Evolutionary conservation across 768 basidiomycete species (phyloP).

Genomic region (Naematelia encephala): DNA sequence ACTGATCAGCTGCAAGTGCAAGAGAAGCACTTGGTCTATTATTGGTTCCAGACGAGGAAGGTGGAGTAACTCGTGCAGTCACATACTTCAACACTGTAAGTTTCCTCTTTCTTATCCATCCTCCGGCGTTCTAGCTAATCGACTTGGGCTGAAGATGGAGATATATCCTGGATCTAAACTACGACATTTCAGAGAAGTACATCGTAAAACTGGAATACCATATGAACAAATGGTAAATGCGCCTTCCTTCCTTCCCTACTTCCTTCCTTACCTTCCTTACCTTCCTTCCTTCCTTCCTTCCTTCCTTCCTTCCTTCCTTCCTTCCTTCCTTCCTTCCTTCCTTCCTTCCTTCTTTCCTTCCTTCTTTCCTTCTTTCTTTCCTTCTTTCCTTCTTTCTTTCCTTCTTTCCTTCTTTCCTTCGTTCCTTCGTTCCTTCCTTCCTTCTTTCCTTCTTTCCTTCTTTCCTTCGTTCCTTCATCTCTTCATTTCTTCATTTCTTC

Average conservation of each 20-base stretch:
- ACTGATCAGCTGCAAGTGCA: constrained; percentile 58
- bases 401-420: too few species aligned
- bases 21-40: constrained; percentile 63
- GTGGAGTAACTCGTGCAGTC: constrained; percentile 45
- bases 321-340: neutral
- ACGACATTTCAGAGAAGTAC: constrained; percentile 71
- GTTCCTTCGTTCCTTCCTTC: too few species aligned
- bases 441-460: too few species aligned
- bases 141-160: too few species aligned
- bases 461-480: too few species aligned
- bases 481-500: too few species aligned
- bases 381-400: too few species aligned
- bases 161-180: constrained; percentile 70
- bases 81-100: constrained; percentile 51
- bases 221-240: constrained; percentile 71
- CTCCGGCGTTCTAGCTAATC: too few species aligned
- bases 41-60: constrained; percentile 41
- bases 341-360: too few species aligned
- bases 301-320: neutral
- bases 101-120: neutral
- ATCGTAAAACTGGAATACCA: constrained; percentile 69
- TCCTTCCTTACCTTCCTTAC: too few species aligned
- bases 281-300: constrained; percentile 7
- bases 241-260: neutral
- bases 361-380: too few species aligned